Percentiles rank a stretch among this genome's conserved stretches.
These are phyloP conservation scores for Beverwykella pulmonaria DNA, from an alignment of 495 filamentous ascomycete species.

Conservation along the genomic window DNA sequence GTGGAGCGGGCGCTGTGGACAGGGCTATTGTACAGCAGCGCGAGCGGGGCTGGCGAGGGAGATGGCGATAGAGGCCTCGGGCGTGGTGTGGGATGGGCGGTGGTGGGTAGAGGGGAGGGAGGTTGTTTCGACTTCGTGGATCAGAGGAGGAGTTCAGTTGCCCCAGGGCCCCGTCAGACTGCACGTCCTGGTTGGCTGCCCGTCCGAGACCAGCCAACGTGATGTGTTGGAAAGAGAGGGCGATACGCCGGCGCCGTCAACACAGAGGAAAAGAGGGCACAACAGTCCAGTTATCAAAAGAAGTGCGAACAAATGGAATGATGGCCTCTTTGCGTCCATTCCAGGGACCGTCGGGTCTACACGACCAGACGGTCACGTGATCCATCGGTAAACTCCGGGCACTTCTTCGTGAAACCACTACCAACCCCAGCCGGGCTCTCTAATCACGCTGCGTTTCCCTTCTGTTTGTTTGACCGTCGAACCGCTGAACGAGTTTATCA, in stretches of 20 bases:
- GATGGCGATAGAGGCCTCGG: slow-evolving; percentile 1
- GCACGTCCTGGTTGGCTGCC: slow-evolving; percentile 21
- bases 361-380: slow-evolving; percentile 8
- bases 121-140: slow-evolving; percentile 16
- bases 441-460: slow-evolving; percentile 16
- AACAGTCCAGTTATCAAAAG: neutral
- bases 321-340: neutral
- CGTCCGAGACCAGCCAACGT: slow-evolving; percentile 9
- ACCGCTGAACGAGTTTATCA: slow-evolving; percentile 37
- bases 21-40: slow-evolving; percentile 14
- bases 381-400: slow-evolving; percentile 9
- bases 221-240: slow-evolving; percentile 3
- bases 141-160: slow-evolving; percentile 21
- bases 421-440: neutral
- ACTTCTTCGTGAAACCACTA: slow-evolving; percentile 1
- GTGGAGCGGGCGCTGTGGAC: slow-evolving; percentile 16
- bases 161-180: slow-evolving; percentile 14
- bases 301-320: neutral
- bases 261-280: neutral
- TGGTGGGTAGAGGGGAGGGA: slow-evolving; percentile 6
- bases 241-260: neutral
- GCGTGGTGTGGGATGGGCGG: slow-evolving; percentile 9
- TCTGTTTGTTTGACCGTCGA: neutral
- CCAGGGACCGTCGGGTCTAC: neutral
- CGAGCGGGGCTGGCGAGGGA: slow-evolving; percentile 13